Conservation (phyloP, 2,329 filamentous ascomycete genomes). For the Epichloe amarillans region DNA sequence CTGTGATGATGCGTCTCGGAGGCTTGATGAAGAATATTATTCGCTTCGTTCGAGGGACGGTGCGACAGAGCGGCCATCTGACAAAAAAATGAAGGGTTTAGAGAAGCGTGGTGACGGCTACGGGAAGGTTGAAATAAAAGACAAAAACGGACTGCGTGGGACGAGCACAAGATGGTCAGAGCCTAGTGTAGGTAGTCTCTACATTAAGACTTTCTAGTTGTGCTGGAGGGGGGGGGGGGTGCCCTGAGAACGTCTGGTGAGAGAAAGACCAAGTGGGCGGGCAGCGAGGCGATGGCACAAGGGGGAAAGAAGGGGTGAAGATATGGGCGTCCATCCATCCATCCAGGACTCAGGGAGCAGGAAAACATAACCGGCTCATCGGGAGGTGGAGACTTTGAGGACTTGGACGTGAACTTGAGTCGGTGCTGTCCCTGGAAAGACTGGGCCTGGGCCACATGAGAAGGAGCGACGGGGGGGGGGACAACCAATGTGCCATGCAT, state of each 20-base stretch:
- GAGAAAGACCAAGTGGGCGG: slow-evolving; percentile 3
- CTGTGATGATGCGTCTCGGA: slow-evolving; percentile 2
- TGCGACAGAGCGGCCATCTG: slow-evolving; percentile 34
- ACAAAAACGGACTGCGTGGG: slow-evolving; percentile 9
- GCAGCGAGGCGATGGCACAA: slow-evolving; percentile 1
- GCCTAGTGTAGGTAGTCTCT: slow-evolving; percentile 5
- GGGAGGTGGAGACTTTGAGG: neutral
- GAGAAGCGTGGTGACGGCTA: slow-evolving; percentile 17
- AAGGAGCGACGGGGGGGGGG: neutral
- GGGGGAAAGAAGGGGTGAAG: neutral
- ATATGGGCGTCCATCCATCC: neutral
- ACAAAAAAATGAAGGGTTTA: slow-evolving; percentile 15
- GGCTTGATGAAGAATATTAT: slow-evolving; percentile 9
- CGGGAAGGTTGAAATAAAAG: slow-evolving; percentile 22
- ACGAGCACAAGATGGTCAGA: slow-evolving; percentile 10
- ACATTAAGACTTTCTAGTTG: neutral
- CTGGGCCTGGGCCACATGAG: neutral
- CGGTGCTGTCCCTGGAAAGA: neutral
- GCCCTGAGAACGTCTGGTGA: neutral
- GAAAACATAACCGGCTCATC: neutral
- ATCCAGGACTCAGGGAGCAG: neutral
- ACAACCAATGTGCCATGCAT: too few species aligned
- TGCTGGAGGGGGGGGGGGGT: neutral
- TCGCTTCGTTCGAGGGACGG: slow-evolving; percentile 17
- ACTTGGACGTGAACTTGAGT: neutral